Evolutionary conservation across 352 stramenopile species (phyloP).

Genomic region (Globisporangium perplexum): DNA sequence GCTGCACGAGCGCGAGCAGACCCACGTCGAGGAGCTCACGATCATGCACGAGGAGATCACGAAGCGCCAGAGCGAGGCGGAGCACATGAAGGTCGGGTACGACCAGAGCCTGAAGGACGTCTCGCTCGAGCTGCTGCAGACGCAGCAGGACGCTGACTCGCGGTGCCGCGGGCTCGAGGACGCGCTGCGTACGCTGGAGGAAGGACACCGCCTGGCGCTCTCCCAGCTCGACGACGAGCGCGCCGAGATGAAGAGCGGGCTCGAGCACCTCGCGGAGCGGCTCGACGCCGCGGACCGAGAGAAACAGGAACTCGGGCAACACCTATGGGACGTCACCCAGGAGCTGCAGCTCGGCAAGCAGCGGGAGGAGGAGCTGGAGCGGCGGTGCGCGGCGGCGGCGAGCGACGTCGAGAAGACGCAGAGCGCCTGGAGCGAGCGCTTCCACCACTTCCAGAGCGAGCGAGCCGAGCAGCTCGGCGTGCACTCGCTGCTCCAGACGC

Average conservation of each 20-base stretch:
- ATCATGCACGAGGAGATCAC: constrained; percentile 60
- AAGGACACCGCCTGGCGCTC: constrained; percentile 12
- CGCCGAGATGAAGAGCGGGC: constrained; percentile 4
- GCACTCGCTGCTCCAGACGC: constrained; percentile 29
- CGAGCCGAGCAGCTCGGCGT: constrained; percentile 26
- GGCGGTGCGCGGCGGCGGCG: constrained; percentile 5
- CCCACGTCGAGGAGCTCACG: constrained; percentile 43
- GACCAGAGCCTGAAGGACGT: constrained; percentile 24
- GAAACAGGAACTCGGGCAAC: constrained; percentile 55
- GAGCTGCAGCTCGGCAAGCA: constrained; percentile 30
- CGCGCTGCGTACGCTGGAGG: constrained; percentile 15
- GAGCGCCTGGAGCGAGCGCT: constrained; percentile 25
- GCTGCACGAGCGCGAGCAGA: constrained; percentile 23
- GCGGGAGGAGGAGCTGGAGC: constrained; percentile 23
- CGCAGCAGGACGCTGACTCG: constrained; percentile 14
- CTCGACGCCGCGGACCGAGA: constrained; percentile 19
- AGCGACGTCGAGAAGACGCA: constrained; percentile 26
- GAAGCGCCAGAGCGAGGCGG: constrained; percentile 24
- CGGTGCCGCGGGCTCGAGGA: constrained; percentile 15
- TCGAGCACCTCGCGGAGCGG: constrained; percentile 7
- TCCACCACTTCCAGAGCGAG: constrained; percentile 38
- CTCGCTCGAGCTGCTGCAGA: constrained; percentile 24
- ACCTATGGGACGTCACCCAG: constrained; percentile 56
- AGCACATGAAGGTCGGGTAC: constrained; percentile 32
- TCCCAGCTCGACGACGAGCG: constrained; percentile 16